phyloP scores from a whole-genome alignment of 306 rosid genomes.

The Gastrolobium villosum region DNA sequence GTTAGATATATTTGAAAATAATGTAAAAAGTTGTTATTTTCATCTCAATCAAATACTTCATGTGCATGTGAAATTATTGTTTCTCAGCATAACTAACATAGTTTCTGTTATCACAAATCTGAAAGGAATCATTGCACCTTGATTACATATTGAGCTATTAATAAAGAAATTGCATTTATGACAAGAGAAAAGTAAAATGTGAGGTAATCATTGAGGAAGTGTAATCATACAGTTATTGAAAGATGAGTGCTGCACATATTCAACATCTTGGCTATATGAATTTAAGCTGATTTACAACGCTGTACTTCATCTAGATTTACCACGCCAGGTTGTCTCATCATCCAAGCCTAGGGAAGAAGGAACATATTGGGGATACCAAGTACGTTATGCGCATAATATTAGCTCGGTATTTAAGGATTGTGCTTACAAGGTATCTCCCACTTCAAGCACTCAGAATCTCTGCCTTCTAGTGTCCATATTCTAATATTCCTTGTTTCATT shows the following conservation, averaged over 20 bases:
- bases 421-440: constrained; percentile 66
- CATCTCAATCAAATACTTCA: not conserved
- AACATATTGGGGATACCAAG: constrained; percentile 94
- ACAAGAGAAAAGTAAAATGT: constrained; percentile 18
- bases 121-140: constrained; percentile 22
- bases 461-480: not conserved
- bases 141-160: constrained; percentile 6
- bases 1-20: constrained; percentile 6
- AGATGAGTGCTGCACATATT: constrained; percentile 23
- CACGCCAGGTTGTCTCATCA: constrained; percentile 71
- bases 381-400: constrained; percentile 86
- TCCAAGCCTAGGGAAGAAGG: constrained; percentile 92
- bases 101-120: not conserved
- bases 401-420: constrained; percentile 75
- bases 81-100: not conserved
- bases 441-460: constrained; percentile 17
- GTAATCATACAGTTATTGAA: constrained; percentile 8
- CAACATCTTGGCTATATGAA: constrained; percentile 22
- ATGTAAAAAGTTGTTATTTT: not conserved
- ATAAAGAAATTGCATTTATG: not conserved
- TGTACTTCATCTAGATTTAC: constrained; percentile 61
- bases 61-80: not conserved
- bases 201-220: constrained; percentile 8
- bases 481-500: constrained; percentile 11
- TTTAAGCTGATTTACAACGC: constrained; percentile 45